phyloP scores from a whole-genome alignment of 2,329 filamentous ascomycete genomes.

The Botrytis paeoniae region DNA sequence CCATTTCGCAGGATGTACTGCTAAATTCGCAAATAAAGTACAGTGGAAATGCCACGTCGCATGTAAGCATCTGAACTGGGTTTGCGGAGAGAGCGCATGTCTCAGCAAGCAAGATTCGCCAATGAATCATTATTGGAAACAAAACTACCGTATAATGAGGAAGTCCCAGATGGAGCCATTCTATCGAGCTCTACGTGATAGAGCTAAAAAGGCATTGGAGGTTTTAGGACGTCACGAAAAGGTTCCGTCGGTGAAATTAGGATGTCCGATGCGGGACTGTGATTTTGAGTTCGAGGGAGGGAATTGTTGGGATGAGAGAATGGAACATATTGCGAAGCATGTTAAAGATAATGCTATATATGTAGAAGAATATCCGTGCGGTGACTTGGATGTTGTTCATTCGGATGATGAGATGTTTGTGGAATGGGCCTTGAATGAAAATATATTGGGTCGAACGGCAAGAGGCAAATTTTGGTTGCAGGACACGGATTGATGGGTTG shows the following conservation, averaged over 20 bases:
- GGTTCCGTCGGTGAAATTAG: not conserved
- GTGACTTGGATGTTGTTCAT: not conserved
- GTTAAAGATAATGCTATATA: not conserved
- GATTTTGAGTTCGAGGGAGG: not conserved
- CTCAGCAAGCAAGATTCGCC: not conserved
- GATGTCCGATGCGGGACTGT: not conserved
- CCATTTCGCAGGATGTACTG: not conserved
- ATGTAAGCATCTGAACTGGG: not conserved
- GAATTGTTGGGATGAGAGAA: not conserved
- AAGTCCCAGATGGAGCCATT: not conserved
- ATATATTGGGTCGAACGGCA: not conserved
- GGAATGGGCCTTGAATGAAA: not conserved
- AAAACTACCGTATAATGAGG: not conserved
- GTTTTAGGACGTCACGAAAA: not conserved
- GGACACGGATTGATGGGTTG: not conserved
- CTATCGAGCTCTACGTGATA: not conserved
- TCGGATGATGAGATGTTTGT: not conserved
- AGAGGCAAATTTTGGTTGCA: not conserved
- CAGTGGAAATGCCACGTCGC: constrained; percentile 9
- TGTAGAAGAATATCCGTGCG: not conserved
- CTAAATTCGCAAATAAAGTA: not conserved
- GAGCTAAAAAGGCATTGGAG: not conserved
- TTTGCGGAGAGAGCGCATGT: not conserved
- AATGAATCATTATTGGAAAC: constrained; percentile 3
- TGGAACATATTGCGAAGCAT: constrained; percentile 1